Base-by-base conservation (phyloP, 441 rosid genomes). In the Populus hybrid region DNA sequence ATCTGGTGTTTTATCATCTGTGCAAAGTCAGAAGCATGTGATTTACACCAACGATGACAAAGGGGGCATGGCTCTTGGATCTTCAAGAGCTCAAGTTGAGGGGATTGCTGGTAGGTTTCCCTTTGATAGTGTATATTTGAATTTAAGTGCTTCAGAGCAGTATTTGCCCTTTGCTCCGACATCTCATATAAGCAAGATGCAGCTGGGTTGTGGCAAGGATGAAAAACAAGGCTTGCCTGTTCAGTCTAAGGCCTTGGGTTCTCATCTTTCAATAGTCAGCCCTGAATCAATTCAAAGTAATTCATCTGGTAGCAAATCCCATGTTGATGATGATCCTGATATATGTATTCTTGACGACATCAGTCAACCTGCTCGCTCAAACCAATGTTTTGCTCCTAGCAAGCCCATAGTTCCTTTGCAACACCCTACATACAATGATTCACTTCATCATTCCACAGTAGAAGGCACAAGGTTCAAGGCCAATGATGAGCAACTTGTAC, bases 281-380 rank as follows among this genome's bases (percentile, higher is more conserved):
- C 85, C 90, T 12, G 95, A 93, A 83, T 93, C 97, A 75, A 83
- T 84, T 81, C 93, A 90, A 78, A 91, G 93, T 67, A 87, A 85
- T 81, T 90, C 90, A 46, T 81, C 89, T n/a, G 90, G 89, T 75
- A 87, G 86, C 80, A 81, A 82, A 81, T 91, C 90, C 16, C 81
- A 77, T 78, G 79, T 81, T 75, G 97, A 89, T 81, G 89, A 88
- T 84, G 97, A 91, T 79, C 85, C 88, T 78, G 98, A 95, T 82
- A 70, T 95, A 78, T 94, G 88, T 84, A 90, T 95, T 34, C 89
- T 94, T 72, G 98, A 94, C 78, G 89, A 89, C 80, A 86, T 81
- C 79, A 87, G 97, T 83, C 94, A 85, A 85, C 86, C 91, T 79
- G 87, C 89, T 32, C 63, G 74, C 28, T 32, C 76, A 34, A 59